phyloP scores from a whole-genome alignment of 2,329 filamentous ascomycete genomes.

The Blastomyces silverae region DNA sequence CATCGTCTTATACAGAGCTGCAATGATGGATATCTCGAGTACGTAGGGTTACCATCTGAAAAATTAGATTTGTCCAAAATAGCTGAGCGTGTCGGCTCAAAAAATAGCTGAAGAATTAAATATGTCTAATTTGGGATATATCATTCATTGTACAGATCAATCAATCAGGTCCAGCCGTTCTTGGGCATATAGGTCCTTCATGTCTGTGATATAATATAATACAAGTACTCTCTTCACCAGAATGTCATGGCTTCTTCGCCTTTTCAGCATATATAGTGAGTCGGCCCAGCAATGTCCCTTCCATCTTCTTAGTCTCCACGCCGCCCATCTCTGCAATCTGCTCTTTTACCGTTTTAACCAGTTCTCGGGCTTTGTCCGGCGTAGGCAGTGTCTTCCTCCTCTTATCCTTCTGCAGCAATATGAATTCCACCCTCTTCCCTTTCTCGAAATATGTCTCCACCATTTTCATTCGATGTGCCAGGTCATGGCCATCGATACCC shows the following conservation, averaged over 20 bases:
- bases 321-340: slow-evolving; percentile 41
- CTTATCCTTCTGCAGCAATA: slow-evolving; percentile 59
- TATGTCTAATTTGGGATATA: not conserved
- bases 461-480: slow-evolving; percentile 63
- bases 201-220: not conserved
- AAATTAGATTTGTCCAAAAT: not conserved
- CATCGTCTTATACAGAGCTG: no score
- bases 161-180: not conserved
- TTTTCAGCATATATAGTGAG: slow-evolving; percentile 36
- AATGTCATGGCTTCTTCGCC: slow-evolving; percentile 13
- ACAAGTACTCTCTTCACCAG: not conserved
- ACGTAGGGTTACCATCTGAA: not conserved
- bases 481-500: slow-evolving; percentile 70
- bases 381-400: slow-evolving; percentile 52
- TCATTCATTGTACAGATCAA: not conserved
- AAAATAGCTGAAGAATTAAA: not conserved
- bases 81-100: not conserved
- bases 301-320: slow-evolving; percentile 37
- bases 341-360: slow-evolving; percentile 50
- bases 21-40: not conserved
- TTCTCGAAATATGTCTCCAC: slow-evolving; percentile 63
- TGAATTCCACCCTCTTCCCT: slow-evolving; percentile 67
- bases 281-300: slow-evolving; percentile 37
- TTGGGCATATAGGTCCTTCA: not conserved
- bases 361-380: slow-evolving; percentile 52